These are phyloP conservation scores for Clitocybe nebularis DNA, from an alignment of 1,284 basidiomycete species.

Conservation along the genomic window DNA sequence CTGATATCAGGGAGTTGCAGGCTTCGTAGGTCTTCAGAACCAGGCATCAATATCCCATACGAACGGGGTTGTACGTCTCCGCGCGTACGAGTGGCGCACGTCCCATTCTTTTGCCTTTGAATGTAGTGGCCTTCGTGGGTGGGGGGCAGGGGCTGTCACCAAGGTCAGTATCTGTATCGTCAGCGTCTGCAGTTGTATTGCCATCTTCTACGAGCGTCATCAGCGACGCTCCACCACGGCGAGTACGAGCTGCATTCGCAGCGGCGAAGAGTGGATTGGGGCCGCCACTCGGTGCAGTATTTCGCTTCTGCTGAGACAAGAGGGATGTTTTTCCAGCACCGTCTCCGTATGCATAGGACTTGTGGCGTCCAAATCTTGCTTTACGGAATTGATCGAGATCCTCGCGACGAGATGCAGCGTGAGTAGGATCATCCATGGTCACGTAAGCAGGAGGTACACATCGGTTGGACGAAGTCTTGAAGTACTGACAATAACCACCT, in stretches of 20 bases:
- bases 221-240: conserved; percentile 42
- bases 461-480: conserved; percentile 56
- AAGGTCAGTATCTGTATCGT: conserved; percentile 71
- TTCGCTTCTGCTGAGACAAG: conserved; percentile 50
- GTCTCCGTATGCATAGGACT: conserved; percentile 87
- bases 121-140: conserved; percentile 48
- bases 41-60: conserved; percentile 37
- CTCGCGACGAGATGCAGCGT: conserved; percentile 74
- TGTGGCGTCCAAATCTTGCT: conserved; percentile 79
- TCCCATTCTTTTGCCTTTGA: conserved; percentile 52
- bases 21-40: neutral
- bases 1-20: neutral
- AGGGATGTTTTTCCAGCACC: conserved; percentile 33
- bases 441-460: conserved; percentile 87
- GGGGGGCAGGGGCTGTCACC: conserved; percentile 82
- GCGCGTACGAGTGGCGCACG: conserved; percentile 48
- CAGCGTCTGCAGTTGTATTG: conserved; percentile 51
- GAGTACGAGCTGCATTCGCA: conserved; percentile 56
- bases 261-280: conserved; percentile 60
- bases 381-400: conserved; percentile 92
- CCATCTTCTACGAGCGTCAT: conserved; percentile 65
- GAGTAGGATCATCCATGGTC: conserved; percentile 90
- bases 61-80: conserved; percentile 60
- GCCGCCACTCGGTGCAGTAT: conserved; percentile 51
- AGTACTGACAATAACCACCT: conserved; percentile 93